Conservation (phyloP, 1,139 yeast species). For the Protomyces pachydermus region DNA sequence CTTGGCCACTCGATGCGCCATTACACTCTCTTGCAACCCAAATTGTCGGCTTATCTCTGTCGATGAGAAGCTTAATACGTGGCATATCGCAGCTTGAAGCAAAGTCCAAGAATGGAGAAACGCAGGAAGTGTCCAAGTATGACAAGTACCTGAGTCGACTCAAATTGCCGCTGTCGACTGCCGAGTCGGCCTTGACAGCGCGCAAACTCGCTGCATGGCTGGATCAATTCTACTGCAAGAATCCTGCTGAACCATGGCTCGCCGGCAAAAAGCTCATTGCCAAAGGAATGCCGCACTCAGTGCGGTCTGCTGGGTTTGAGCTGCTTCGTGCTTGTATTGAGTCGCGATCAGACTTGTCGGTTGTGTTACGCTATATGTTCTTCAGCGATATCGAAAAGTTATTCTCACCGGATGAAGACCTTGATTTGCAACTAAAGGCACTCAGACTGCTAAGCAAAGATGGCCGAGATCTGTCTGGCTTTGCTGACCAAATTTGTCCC, state of each 20-base stretch:
- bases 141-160: conserved; percentile 22
- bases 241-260: conserved; percentile 60
- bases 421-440: conserved; percentile 53
- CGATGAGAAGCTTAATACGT: conserved; percentile 4
- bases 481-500: conserved; percentile 33
- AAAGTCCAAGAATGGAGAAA: conserved; percentile 3
- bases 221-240: conserved; percentile 1
- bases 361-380: conserved; percentile 50
- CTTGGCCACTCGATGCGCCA: neutral
- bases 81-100: conserved; percentile 20
- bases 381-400: conserved; percentile 56
- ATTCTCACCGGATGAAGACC: conserved; percentile 49
- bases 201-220: conserved; percentile 20
- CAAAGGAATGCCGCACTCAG: conserved; percentile 43
- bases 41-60: neutral
- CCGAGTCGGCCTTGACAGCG: conserved; percentile 10
- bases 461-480: conserved; percentile 50
- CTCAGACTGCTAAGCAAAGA: conserved; percentile 52
- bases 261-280: conserved; percentile 55
- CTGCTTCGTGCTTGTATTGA: conserved; percentile 55
- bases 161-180: conserved; percentile 15
- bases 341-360: conserved; percentile 47
- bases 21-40: neutral
- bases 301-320: conserved; percentile 52
- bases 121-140: conserved; percentile 7